These are phyloP conservation scores for Epicoccum sorghinum DNA, from an alignment of 2,329 filamentous ascomycete genomes.

Conservation along the genomic window DNA sequence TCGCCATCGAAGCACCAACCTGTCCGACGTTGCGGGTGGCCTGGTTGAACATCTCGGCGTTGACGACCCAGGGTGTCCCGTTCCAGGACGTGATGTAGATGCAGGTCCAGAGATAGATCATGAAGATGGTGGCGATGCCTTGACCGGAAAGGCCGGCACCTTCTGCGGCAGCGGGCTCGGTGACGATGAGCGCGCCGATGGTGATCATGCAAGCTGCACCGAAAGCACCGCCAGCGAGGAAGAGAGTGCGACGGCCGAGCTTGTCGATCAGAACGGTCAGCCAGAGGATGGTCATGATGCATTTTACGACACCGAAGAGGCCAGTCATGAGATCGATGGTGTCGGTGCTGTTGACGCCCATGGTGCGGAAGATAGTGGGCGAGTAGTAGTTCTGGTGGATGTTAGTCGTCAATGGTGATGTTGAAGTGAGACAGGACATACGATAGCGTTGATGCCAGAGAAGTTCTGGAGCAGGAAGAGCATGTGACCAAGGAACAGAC, in stretches of 20 bases:
- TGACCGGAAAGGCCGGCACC: constrained; percentile 48
- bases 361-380: constrained; percentile 70
- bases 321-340: constrained; percentile 72
- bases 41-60: constrained; percentile 75
- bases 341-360: constrained; percentile 67
- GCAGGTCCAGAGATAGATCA: constrained; percentile 76
- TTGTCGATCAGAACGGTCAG: constrained; percentile 71
- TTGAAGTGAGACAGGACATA: not conserved
- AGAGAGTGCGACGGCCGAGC: constrained; percentile 65
- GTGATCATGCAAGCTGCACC: constrained; percentile 70
- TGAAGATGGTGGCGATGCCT: constrained; percentile 68
- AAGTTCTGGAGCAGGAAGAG: constrained; percentile 85
- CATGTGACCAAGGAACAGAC: constrained; percentile 74
- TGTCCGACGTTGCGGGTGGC: constrained; percentile 61
- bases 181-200: constrained; percentile 65
- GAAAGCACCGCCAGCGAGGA: constrained; percentile 67
- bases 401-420: not conserved
- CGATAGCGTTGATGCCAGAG: constrained; percentile 72
- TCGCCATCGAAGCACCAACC: constrained; percentile 71
- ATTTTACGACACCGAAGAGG: constrained; percentile 76
- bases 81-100: constrained; percentile 76
- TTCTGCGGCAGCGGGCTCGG: constrained; percentile 48
- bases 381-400: constrained; percentile 68
- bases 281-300: constrained; percentile 70
- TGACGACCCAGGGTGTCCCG: constrained; percentile 77